Evolutionary conservation across 1,284 basidiomycete genomes (phyloP), one percentile per base, ranked within the genome.

Genomic region (Cronartium ribicola): DNA sequence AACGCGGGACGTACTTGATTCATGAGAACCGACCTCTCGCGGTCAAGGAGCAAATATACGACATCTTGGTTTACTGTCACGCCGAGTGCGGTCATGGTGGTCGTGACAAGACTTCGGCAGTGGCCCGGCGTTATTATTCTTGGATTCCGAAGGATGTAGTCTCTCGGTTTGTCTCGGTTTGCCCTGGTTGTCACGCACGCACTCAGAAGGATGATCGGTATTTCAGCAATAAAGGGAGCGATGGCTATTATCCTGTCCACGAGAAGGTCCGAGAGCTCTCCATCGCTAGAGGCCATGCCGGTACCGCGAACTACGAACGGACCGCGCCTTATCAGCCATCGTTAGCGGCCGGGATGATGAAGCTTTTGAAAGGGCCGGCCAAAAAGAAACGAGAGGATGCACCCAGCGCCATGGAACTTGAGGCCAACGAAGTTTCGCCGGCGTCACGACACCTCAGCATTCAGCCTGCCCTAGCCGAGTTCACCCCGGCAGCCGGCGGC

Each of bases 61-160:
- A 88, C 76, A 84, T 90, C 39, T 83, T 91, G 48, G 88, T 87
- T 77, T 87, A 87, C 78, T 88, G 87, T 76, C 90, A 91, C 77
- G 84, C 83, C 5, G 84, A 85, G 63, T 83, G 85, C 65, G 83
- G 84, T n/a, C 90, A 92, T 79, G 88, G 87, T 8, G 89, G 89
- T 40, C 84, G 88, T n/a, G 90, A 91, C 81, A 89, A 86, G 83
- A 91, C 89, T 0, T 78, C 78, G 37, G 77, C 78, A 17, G 78
- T 80, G 74, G 81, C 85, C 83, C 65, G 83, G 83, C 13, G 81
- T 85, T 73, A 84, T 90, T 57, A 84, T 80, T 87, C 88, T 10
- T 91, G 89, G 87, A 85, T 92, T 57, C 90, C 90, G 14, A 90
- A 90, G 81, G 88, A 88, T 78, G 86, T 91, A 64, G 86, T 90